Evolutionary conservation across 1,284 basidiomycete genomes (phyloP).

Genomic region (Ustilago bromivora): DNA sequence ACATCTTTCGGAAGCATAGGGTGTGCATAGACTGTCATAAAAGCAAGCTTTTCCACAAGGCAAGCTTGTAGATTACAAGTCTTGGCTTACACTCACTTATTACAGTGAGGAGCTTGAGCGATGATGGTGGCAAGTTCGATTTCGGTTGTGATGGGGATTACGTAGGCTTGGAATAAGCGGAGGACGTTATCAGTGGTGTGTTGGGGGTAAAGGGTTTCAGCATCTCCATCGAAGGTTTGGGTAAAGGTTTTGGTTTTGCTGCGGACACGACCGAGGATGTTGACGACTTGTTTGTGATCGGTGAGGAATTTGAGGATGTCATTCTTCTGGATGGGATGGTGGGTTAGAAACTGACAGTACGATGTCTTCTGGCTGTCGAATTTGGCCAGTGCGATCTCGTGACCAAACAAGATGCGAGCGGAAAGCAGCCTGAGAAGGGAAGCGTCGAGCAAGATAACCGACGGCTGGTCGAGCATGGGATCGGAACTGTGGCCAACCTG

Average conservation of each 20-base stretch:
- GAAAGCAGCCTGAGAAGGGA: constrained; percentile 11
- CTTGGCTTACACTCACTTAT: background rate
- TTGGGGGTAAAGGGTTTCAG: background rate
- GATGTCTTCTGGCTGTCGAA: constrained; percentile 1
- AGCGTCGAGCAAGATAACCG: constrained; percentile 8
- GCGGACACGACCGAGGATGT: constrained; percentile 14
- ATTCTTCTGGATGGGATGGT: background rate
- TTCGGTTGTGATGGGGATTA: constrained; percentile 35
- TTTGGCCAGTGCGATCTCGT: constrained; percentile 20
- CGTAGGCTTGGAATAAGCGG: constrained; percentile 39
- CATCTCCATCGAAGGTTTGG: background rate
- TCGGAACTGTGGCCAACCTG: background rate
- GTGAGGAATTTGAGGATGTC: background rate
- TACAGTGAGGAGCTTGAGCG: constrained; percentile 6
- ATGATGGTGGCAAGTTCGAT: constrained; percentile 14
- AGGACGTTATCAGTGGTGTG: constrained; percentile 3
- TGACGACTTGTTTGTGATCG: constrained; percentile 16
- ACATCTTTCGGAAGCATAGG: background rate
- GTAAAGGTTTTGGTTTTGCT: constrained; percentile 14
- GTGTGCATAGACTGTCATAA: background rate
- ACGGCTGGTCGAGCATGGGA: background rate
- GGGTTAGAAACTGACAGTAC: constrained; percentile 14
- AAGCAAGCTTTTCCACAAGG: background rate
- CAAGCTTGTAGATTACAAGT: background rate
- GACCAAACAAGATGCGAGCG: constrained; percentile 15